Conservation (phyloP, 352 stramenopile species). For the Globisporangium nunn region DNA sequence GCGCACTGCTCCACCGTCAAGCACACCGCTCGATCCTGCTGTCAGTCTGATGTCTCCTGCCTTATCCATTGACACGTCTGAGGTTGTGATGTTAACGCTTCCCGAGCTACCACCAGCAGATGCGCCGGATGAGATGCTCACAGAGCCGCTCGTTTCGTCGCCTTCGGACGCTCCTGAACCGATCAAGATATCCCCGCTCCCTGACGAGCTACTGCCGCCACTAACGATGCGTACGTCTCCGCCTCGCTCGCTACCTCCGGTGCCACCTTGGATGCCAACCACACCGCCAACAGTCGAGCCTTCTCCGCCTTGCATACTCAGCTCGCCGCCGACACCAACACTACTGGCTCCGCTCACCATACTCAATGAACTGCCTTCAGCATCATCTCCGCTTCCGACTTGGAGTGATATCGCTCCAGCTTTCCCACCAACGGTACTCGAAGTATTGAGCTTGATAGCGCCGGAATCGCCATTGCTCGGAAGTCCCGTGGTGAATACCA, state of each 20-base stretch:
- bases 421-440: constrained; percentile 1
- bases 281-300: constrained; percentile 9
- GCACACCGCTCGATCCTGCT: constrained; percentile 12
- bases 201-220: constrained; percentile 7
- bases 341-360: constrained; percentile 2
- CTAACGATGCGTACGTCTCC: constrained; percentile 14
- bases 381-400: background rate
- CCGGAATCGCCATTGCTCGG: constrained; percentile 7
- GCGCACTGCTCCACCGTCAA: constrained; percentile 16
- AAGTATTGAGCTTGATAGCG: constrained; percentile 2
- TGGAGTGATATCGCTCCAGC: constrained; percentile 7
- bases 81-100: constrained; percentile 17
- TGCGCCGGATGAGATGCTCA: constrained; percentile 13
- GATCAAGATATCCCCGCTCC: constrained; percentile 15
- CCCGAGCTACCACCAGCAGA: constrained; percentile 13
- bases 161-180: constrained; percentile 4
- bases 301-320: constrained; percentile 6
- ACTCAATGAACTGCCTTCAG: background rate
- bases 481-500: constrained; percentile 1
- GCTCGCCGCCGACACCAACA: constrained; percentile 4
- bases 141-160: constrained; percentile 7
- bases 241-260: background rate
- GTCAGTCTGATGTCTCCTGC: constrained; percentile 14
- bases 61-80: constrained; percentile 9
- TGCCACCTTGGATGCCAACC: constrained; percentile 5